Conservation (phyloP, 352 stramenopile species). For the Phytophthora pini region DNA sequence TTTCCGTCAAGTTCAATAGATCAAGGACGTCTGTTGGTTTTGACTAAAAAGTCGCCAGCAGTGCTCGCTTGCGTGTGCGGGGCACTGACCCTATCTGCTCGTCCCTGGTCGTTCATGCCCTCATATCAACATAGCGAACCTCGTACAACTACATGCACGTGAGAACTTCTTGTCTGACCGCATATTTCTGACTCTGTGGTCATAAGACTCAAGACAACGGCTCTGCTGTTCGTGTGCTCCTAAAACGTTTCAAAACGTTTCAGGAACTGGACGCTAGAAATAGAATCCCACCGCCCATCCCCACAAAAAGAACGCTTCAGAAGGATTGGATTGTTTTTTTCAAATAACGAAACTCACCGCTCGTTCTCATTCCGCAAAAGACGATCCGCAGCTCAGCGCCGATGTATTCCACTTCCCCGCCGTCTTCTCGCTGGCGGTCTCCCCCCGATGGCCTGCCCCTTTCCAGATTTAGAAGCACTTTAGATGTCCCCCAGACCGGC, state of each 20-base stretch:
- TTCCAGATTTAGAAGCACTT: slow-evolving; percentile 16
- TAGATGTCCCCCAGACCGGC: not conserved
- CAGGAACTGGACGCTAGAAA: not conserved
- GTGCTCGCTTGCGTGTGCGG: too few relatives aligned
- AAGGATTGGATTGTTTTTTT: not conserved
- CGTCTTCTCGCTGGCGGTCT: not conserved
- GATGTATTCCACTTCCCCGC: not conserved
- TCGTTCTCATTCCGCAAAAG: slow-evolving; percentile 17
- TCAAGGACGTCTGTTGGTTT: too few relatives aligned
- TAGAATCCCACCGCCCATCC: not conserved
- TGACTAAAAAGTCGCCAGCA: too few relatives aligned
- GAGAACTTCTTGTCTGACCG: not conserved
- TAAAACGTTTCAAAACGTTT: not conserved
- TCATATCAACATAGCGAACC: too few relatives aligned
- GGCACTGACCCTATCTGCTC: too few relatives aligned
- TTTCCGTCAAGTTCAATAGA: too few relatives aligned
- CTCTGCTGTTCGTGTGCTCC: not conserved
- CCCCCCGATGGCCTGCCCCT: not conserved
- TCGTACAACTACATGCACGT: not conserved
- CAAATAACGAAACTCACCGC: slow-evolving; percentile 5
- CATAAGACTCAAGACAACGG: slow-evolving; percentile 2
- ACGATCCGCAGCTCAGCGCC: too few relatives aligned
- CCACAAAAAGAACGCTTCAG: not conserved
- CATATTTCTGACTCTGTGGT: not conserved
- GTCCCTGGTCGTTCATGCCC: too few relatives aligned